phyloP scores from a whole-genome alignment of 2,329 filamentous ascomycete genomes.

The Colletotrichum acutatum region DNA sequence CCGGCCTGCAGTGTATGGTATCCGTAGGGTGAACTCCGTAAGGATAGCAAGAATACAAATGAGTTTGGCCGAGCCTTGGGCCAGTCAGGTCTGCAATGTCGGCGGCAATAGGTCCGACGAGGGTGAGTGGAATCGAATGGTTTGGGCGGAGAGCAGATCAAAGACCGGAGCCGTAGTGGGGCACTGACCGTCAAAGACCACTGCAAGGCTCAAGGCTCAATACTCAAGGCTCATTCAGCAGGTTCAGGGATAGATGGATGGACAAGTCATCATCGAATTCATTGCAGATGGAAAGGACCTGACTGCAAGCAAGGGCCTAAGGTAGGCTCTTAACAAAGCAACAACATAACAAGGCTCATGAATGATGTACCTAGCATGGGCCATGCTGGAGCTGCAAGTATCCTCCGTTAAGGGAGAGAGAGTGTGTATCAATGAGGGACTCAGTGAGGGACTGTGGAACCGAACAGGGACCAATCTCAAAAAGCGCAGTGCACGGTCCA shows the following conservation, averaged over 20 bases:
- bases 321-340: slow-evolving; percentile 26
- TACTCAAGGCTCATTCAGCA: background rate
- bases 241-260: background rate
- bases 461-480: slow-evolving; percentile 9
- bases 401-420: slow-evolving; percentile 19
- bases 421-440: background rate
- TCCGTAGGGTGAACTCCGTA: no score
- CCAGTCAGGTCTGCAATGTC: background rate
- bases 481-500: slow-evolving; percentile 18
- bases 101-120: background rate
- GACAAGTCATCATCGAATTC: slow-evolving; percentile 14
- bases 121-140: slow-evolving; percentile 13
- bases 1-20: background rate
- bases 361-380: background rate
- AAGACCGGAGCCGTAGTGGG: slow-evolving; percentile 24
- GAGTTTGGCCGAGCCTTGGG: background rate
- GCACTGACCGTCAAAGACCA: slow-evolving; percentile 32
- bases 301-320: background rate
- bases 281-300: background rate
- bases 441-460: background rate
- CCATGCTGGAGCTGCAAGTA: slow-evolving; percentile 10
- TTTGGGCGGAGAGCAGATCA: slow-evolving; percentile 16
- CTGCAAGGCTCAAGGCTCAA: no score
- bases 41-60: background rate
- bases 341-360: background rate